Evolutionary conservation across 805 yeast species (phyloP), one percentile per base, ranked within the genome.

Genomic region (Pichia manshurica): DNA sequence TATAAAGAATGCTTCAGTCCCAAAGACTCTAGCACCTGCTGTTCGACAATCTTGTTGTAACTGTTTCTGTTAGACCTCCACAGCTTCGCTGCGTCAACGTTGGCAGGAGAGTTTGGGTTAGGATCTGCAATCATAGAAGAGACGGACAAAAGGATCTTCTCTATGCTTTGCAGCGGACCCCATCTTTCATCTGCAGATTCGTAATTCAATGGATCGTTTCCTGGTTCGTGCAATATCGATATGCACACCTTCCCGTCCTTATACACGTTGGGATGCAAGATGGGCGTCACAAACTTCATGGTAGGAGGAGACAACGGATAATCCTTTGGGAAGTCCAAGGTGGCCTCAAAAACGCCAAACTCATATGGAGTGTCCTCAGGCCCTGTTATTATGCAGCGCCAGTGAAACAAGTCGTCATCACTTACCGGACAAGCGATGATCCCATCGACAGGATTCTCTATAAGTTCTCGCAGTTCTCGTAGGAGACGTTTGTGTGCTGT

Each of bases 121-220:
- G 99, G 98, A 66, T 93, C 96, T 22, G 97, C 96, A 51, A 93
- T 73, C 97, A 93, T 90, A 59, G 96, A 86, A 75, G 90, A 80
- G 20, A 93, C 98, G 65, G 95, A 84, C 50, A 93, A 68, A 52
- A 93, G 71, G 51, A 93, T 93, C 75, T 93, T 93, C 68, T 93
- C 99, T n/a, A 93, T 90, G 62, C 95, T 86, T 65, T 93, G 99
- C 28, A 93, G 90, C 0, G 99, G 99, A 6, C 95, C 86, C 99
- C 99, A 93, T 55, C 99, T 73, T 68, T 93, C 99, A 57, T 90
- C 95, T 0, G 98, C 96, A 28, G 87, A 68, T 65, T 93, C 99
- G 67, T 93, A 93, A 75, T 84, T 89, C 64, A 89, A 79, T 19
- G 99, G 98, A 65, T 93, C 99, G 57, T 90, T 96, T 10, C 99